A percentile compares a stretch with the other conserved stretches of the same genome.
Evolutionary conservation across 176 grass and related monocot genomes (phyloP).

Genomic region (Luzula sylvatica): DNA sequence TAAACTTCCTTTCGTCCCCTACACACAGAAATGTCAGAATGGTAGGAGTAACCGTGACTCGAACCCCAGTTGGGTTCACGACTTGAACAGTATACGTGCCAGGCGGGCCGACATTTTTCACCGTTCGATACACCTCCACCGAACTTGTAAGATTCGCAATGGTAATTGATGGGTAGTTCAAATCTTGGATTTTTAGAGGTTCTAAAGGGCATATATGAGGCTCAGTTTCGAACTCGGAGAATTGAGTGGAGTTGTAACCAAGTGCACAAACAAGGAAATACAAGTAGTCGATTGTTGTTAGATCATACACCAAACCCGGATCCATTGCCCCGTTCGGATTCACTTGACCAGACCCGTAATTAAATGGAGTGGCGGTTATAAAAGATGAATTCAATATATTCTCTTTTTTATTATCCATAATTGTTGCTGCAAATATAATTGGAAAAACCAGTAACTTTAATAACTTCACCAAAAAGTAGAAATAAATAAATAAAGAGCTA

Average conservation of each 20-base stretch:
- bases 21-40: constrained; percentile 42
- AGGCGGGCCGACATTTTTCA: constrained; percentile 32
- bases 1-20: constrained; percentile 36
- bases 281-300: constrained; percentile 48
- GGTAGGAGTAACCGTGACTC: constrained; percentile 39
- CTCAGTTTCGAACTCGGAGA: too few relatives aligned
- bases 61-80: constrained; percentile 13
- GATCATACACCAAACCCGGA: constrained; percentile 77
- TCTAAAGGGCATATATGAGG: constrained; percentile 47
- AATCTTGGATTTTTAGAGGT: constrained; percentile 34
- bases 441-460: too few relatives aligned
- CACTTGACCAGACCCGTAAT: constrained; percentile 62
- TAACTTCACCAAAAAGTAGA: too few relatives aligned
- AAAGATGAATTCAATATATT: too few relatives aligned
- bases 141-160: constrained; percentile 49
- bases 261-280: too few relatives aligned
- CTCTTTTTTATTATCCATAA: too few relatives aligned
- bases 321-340: constrained; percentile 44
- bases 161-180: constrained; percentile 97
- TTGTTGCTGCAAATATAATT: too few relatives aligned
- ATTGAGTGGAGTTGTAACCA: constrained; percentile 84
- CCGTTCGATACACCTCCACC: constrained; percentile 32
- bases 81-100: constrained; percentile 35
- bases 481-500: too few relatives aligned
- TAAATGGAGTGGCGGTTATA: too few relatives aligned